Base-by-base conservation (phyloP, 1,284 basidiomycete genomes). In the Ustilago tritici region DNA sequence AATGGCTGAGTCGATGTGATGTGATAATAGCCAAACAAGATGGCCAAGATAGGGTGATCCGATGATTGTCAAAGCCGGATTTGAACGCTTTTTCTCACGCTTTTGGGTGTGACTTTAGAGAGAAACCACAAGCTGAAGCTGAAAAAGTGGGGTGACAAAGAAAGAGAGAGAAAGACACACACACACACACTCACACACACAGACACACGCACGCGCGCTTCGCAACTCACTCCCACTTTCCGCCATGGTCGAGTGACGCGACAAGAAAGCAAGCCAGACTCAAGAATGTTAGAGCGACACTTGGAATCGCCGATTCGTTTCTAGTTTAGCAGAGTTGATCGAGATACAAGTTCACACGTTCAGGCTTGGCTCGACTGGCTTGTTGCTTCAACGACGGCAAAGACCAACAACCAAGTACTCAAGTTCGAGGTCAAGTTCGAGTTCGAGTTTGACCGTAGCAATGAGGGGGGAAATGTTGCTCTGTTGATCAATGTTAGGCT, bases 141-240 rank as follows among this genome's bases (percentile, higher is more conserved):
- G 19, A n/a, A 6, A 19, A 43, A 34, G 50, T 35, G 50, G 19
- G 32, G 34, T 17, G 34, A n/a, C 12, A 36, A 17, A 54, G 12
- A 50, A 50, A 32, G 31, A 50, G n/a, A 50, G 7, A 50, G 46
- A 53, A 3, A 15, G 50, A 34, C 19, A 55, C 38, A 40, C 38
- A 40, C 38, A 28, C 46, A 50, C 47, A 40, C 38, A 40, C 38
- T 2, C 46, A 50, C 47, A 23, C 23, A 23, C 23, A 23, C 23
- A 23, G 23, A 55, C 38, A 40, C 38, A 40, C 38, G 23, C 46
- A 50, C 49, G 14, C 49, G 32, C 23, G 12, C 32, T 49, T 47
- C 6, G 23, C 34, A 47, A 59, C 50, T 59, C 19, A 59, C 57
- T 43, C 57, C 56, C 56, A 57, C 56, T 57, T 57, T 57, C 32